Evolutionary conservation across 176 grass and related monocot species (phyloP), one percentile per base, ranked within the genome.

Genomic region (Lolium perenne): DNA sequence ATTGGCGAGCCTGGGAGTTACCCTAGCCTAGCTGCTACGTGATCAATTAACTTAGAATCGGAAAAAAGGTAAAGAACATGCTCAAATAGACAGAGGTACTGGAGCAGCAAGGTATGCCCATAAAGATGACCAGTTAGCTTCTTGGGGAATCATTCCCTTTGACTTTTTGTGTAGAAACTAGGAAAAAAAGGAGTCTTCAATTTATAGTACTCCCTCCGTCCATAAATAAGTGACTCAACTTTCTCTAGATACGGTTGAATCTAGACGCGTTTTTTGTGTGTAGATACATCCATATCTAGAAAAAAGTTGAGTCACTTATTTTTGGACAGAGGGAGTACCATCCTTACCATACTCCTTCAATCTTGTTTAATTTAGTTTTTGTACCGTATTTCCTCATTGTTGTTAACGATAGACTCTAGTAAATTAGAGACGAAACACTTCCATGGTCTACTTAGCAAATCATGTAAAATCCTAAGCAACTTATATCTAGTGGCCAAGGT

Each of bases 61-160:
- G 40, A 71, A 71, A 71, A 21, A 43, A 21, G 10, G 40, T 14
- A 22, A 72, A 13, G 40, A 23, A 48, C 43, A 48, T 2, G 41
- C 14, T 73, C 43, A 73, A 73, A 73, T 73, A 74, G 21, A 47
- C 45, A n/a, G n/a, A 74, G 45, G 41, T 74, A 49, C 43, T 49
- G n/a, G 45, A 49, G n/a, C 21, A 49, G 11, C n/a, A 74, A 47
- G 29, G 65, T 68, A 68, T 3, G 71, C 12, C 20, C 45, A 47
- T 74, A 49, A 74, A 74, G 45, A 74, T 13, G 21, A 74, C 4
- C n/a, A 1, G 43, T 74, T 74, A 74, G n/a, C 14, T 48, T 25
- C 45, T 29, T 48, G 43, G 2, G 2, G 70, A 47, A 20, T 43
- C 43, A 14, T 13, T 20, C 38, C 8, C 69, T 43, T 73, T 73